Evolutionary conservation across 257 asterid species (phyloP), one percentile per base, ranked within the genome.

Genomic region (Lycium barbarum): DNA sequence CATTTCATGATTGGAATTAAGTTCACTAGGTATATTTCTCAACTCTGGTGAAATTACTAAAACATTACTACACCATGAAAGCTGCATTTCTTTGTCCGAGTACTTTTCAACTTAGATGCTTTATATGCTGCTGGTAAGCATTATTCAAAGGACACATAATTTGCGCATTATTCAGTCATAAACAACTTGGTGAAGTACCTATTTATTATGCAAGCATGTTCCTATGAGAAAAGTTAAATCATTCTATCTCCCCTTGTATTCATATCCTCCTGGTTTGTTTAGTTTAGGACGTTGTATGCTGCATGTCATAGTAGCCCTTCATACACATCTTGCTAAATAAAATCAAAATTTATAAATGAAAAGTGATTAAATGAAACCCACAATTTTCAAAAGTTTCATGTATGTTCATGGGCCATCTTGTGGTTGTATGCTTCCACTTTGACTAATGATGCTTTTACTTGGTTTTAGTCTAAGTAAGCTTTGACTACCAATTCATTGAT

Each of bases 1-100:
- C 95, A 93, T 90, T 96, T 96, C 88, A 90, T 93, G 97, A 81
- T 96, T 49, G 98, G 98, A 84, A 45, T 96, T 76, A 95, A 96
- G 89, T 93, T 90, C 86, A 91, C 97, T 85, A 92, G 95, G 99
- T 96, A 90, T 83, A 84, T 70, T 84, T 86, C 84, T 71, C 63
- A 65, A 59, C 58, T 38, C 79, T 45, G 6, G 38, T 81, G 62
- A 76, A 51, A 76, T 76, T 76, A 14, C 22, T 63, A 14, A 51
- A 47, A 26, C 45, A 76, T 22, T 76, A 76, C 82, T 51, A 3
- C 47, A 76, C 45, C 40, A 7, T 70, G 80, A 65, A 47, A 87
- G 84, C 86, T 63, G 55, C 81, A 51, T 53, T 83, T 83, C 54
- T 79, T 85, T 85, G 17, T 82, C 26, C 4, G 76, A 81, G 89